A percentile compares a stretch with the other conserved stretches of the same genome.
These are phyloP conservation scores for Pseudogymnoascus sp. DNA, from an alignment of 2,329 filamentous ascomycete species.

Conservation along the genomic window DNA sequence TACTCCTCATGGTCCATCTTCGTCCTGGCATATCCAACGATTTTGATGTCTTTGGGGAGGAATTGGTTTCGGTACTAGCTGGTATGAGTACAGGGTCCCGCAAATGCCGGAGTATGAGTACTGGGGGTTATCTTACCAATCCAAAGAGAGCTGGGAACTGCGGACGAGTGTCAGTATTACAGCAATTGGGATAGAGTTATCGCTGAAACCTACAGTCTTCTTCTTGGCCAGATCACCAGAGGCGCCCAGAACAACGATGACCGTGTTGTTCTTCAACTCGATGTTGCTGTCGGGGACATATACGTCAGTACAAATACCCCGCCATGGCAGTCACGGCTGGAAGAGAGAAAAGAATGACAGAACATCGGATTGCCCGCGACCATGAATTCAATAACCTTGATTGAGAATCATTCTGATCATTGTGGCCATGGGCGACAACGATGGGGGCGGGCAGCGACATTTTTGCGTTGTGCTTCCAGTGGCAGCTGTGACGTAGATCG, in stretches of 20 bases:
- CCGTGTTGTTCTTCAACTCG: constrained; percentile 97
- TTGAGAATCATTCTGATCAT: not conserved
- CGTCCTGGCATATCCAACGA: constrained; percentile 97
- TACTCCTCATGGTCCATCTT: constrained; percentile 99
- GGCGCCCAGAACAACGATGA: constrained; percentile 91
- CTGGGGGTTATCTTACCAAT: constrained; percentile 57
- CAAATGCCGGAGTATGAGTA: not conserved
- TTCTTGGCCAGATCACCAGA: constrained; percentile 98
- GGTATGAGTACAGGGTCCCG: constrained; percentile 14
- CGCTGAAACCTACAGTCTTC: constrained; percentile 67
- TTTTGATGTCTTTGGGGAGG: constrained; percentile 90
- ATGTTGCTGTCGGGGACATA: constrained; percentile 53
- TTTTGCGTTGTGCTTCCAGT: not conserved
- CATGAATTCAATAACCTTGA: not conserved
- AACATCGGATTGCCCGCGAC: not conserved
- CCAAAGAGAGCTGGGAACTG: constrained; percentile 96
- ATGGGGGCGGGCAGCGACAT: not conserved
- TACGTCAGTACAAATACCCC: not conserved
- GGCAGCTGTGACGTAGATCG: constrained; percentile 21
- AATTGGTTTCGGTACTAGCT: constrained; percentile 94
- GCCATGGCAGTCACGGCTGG: not conserved
- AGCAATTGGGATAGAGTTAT: constrained; percentile 14
- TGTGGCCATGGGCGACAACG: not conserved
- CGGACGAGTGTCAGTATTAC: constrained; percentile 18
- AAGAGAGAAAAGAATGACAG: not conserved